A percentile compares a stretch with the other conserved stretches of the same genome.
Conservation (phyloP, 2,329 filamentous ascomycete species). For the Chlorencoelia australis region DNA sequence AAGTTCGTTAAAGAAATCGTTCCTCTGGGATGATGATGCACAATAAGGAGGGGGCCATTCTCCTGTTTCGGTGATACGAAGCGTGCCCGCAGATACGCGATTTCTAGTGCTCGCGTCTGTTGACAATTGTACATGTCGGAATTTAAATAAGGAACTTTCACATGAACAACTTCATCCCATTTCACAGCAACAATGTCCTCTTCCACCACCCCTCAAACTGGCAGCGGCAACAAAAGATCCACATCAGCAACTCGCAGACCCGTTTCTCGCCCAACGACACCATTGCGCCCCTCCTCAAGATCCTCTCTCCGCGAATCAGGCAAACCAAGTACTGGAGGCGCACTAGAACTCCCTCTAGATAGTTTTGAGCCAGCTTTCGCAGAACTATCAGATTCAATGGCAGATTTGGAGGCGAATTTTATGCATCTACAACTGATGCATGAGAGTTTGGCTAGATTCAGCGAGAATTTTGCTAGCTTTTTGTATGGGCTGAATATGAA, state of each 20-base stretch:
- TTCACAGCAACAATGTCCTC: conserved; percentile 14
- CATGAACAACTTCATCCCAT: too few species aligned
- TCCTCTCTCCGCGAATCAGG: conserved; percentile 72
- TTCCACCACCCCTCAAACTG: conserved; percentile 22
- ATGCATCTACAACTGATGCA: conserved; percentile 97
- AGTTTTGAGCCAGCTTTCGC: conserved; percentile 82
- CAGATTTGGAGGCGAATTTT: conserved; percentile 92
- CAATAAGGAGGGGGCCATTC: too few species aligned
- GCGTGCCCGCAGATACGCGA: too few species aligned
- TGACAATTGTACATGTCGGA: too few species aligned
- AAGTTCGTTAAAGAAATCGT: too few species aligned
- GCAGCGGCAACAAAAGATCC: conserved; percentile 21
- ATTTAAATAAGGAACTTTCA: too few species aligned
- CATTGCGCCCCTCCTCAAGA: conserved; percentile 79
- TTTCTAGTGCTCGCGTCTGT: too few species aligned
- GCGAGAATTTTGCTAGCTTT: conserved; percentile 91
- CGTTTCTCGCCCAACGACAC: conserved; percentile 65
- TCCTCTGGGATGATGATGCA: too few species aligned
- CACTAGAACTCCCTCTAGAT: conserved; percentile 61
- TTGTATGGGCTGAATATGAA: conserved; percentile 98
- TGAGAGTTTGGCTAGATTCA: conserved; percentile 85
- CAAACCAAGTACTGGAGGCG: conserved; percentile 40
- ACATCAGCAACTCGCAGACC: conserved; percentile 20
- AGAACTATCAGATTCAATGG: conserved; percentile 87
- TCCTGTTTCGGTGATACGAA: too few species aligned